Conservation (phyloP, 2,329 filamentous ascomycete genomes). For the Hysterium pulicare region DNA sequence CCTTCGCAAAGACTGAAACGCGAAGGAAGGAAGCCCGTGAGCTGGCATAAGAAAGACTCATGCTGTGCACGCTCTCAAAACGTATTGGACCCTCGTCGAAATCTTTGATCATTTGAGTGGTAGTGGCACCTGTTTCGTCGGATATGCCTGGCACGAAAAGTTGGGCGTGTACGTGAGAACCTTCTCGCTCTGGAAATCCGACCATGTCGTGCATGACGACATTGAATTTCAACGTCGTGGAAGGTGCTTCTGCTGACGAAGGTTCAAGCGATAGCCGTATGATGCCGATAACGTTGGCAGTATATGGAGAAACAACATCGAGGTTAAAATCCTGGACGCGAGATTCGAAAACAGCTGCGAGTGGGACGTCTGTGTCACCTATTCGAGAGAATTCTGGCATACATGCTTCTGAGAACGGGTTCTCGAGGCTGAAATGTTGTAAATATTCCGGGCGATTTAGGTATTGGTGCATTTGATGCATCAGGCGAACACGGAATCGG, state of each 20-base stretch:
- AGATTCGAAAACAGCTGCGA: slow-evolving; percentile 90
- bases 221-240: slow-evolving; percentile 94
- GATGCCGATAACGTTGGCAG: slow-evolving; percentile 83
- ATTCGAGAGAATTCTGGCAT: slow-evolving; percentile 91
- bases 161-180: slow-evolving; percentile 91
- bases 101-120: slow-evolving; percentile 87
- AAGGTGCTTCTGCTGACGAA: slow-evolving; percentile 86
- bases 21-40: slow-evolving; percentile 72
- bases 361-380: slow-evolving; percentile 87
- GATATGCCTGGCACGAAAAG: slow-evolving; percentile 92
- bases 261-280: slow-evolving; percentile 89
- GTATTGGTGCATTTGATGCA: slow-evolving; percentile 97
- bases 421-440: slow-evolving; percentile 86
- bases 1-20: slow-evolving; percentile 86
- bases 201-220: slow-evolving; percentile 96
- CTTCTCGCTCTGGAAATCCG: slow-evolving; percentile 92
- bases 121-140: slow-evolving; percentile 81
- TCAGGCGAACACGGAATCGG: slow-evolving; percentile 78
- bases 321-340: slow-evolving; percentile 90
- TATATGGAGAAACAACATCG: slow-evolving; percentile 90
- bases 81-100: slow-evolving; percentile 91
- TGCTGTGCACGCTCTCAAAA: slow-evolving; percentile 97
- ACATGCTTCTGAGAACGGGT: slow-evolving; percentile 86
- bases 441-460: slow-evolving; percentile 92
- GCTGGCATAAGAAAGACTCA: slow-evolving; percentile 83